Conservation (phyloP, 208 protist species). For the Leishmania amazonensis region DNA sequence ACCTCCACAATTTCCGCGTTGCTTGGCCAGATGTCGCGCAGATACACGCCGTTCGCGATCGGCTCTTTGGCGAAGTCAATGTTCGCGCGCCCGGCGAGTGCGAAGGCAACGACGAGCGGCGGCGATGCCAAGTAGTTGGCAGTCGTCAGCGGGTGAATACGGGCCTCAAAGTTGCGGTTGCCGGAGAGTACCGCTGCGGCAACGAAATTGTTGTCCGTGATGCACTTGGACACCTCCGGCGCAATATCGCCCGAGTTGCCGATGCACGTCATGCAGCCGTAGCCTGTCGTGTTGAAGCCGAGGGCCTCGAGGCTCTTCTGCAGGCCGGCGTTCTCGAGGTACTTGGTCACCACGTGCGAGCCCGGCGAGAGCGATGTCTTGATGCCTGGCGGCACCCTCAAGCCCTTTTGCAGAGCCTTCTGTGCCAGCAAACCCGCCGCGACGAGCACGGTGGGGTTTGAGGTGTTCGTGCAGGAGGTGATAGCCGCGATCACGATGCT, state of each 20-base stretch:
- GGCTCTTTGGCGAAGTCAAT: slow-evolving; percentile 94
- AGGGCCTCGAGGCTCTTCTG: slow-evolving; percentile 86
- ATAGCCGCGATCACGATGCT: slow-evolving; percentile 96
- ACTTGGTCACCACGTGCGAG: slow-evolving; percentile 95
- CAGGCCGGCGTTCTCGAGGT: slow-evolving; percentile 90
- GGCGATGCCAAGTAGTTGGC: slow-evolving; percentile 97
- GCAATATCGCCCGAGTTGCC: slow-evolving; percentile 95
- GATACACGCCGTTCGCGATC: slow-evolving; percentile 93
- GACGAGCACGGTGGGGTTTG: slow-evolving; percentile 95
- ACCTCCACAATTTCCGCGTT: slow-evolving; percentile 81
- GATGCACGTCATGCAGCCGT: slow-evolving; percentile 98
- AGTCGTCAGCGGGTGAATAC: slow-evolving; percentile 93
- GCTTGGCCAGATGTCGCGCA: slow-evolving; percentile 97
- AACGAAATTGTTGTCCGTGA: slow-evolving; percentile 94
- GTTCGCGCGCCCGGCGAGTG: slow-evolving; percentile 93
- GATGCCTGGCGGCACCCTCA: slow-evolving; percentile 90
- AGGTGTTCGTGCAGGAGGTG: slow-evolving; percentile 97
- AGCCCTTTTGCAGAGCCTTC: slow-evolving; percentile 92
- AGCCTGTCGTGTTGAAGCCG: slow-evolving; percentile 93
- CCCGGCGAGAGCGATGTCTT: slow-evolving; percentile 97
- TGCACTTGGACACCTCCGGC: slow-evolving; percentile 90
- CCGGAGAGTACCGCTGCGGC: slow-evolving; percentile 94
- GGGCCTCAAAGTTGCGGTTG: slow-evolving; percentile 97
- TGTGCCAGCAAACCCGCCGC: slow-evolving; percentile 94
- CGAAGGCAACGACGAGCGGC: slow-evolving; percentile 96